These are phyloP conservation scores for Scedosporium minutisporum DNA, from an alignment of 2,329 filamentous ascomycete species.

Conservation along the genomic window DNA sequence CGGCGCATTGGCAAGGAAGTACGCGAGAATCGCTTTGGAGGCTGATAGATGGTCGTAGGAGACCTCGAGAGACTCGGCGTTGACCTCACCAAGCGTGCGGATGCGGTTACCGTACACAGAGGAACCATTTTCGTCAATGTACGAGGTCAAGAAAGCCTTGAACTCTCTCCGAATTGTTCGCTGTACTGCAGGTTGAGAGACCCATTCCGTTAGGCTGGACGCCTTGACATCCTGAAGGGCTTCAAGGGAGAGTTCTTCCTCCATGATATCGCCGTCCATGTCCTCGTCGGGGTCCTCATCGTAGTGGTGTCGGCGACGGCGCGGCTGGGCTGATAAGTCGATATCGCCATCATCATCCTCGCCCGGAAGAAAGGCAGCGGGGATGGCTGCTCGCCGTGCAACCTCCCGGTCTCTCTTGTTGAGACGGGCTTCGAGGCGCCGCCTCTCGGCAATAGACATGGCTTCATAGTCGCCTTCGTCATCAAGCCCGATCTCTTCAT, in stretches of 20 bases:
- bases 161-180: conserved; percentile 93
- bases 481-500: conserved; percentile 64
- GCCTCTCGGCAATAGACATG: conserved; percentile 55
- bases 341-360: conserved; percentile 80
- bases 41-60: conserved; percentile 87
- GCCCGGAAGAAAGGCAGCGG: conserved; percentile 63
- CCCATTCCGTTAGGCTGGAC: conserved; percentile 88
- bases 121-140: conserved; percentile 76
- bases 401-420: conserved; percentile 66
- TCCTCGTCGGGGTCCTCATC: conserved; percentile 91
- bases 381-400: conserved; percentile 55
- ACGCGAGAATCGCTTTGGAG: conserved; percentile 87
- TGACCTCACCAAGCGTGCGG: conserved; percentile 90
- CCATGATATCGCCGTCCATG: conserved; percentile 88
- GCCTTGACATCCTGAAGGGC: conserved; percentile 89
- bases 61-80: conserved; percentile 91
- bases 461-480: conserved; percentile 67
- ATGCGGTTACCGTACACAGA: conserved; percentile 96
- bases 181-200: conserved; percentile 80
- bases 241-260: conserved; percentile 87
- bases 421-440: conserved; percentile 63
- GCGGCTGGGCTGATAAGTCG: conserved; percentile 76
- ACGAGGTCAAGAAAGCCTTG: conserved; percentile 93
- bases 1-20: conserved; percentile 91
- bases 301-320: conserved; percentile 78